Conservation (phyloP, 768 basidiomycete genomes). For the Amanita phalloides region DNA sequence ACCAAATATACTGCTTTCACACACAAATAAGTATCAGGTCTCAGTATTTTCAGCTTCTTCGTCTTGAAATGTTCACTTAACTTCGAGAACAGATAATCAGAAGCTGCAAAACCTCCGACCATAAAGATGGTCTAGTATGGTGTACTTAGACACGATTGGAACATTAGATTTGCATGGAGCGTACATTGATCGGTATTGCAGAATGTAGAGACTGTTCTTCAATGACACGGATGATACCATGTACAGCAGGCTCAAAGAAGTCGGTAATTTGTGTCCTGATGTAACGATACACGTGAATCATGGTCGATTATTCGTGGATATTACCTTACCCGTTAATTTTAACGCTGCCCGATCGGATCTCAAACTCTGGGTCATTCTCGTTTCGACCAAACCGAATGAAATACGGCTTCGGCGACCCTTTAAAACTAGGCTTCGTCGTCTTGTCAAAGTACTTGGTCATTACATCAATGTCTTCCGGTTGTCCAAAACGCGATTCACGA, state of each 20-base stretch:
- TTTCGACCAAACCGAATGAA: constrained; percentile 36
- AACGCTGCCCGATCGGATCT: constrained; percentile 32
- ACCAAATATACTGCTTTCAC: constrained; percentile 9
- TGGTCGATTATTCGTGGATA: neutral
- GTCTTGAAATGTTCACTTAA: constrained; percentile 24
- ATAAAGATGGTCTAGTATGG: constrained; percentile 27
- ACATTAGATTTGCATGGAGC: neutral
- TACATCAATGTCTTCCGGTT: neutral
- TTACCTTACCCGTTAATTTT: neutral
- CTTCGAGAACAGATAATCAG: constrained; percentile 22
- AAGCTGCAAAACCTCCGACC: constrained; percentile 35
- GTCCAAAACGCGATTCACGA: neutral
- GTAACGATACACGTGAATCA: neutral
- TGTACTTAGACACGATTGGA: neutral
- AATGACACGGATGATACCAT: neutral
- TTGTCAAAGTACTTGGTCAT: constrained; percentile 29
- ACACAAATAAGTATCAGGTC: constrained; percentile 36
- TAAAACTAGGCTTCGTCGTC: constrained; percentile 34
- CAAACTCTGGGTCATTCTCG: constrained; percentile 27
- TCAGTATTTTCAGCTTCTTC: constrained; percentile 20
- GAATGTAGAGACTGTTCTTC: neutral
- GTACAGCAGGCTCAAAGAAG: constrained; percentile 3
- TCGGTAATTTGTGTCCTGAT: neutral
- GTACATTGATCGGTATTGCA: neutral
- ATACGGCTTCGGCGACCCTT: constrained; percentile 18